Percentiles rank a stretch among this genome's conserved stretches.
Evolutionary conservation across 805 yeast genomes (phyloP).

Genomic region (Lipomyces oligophaga): DNA sequence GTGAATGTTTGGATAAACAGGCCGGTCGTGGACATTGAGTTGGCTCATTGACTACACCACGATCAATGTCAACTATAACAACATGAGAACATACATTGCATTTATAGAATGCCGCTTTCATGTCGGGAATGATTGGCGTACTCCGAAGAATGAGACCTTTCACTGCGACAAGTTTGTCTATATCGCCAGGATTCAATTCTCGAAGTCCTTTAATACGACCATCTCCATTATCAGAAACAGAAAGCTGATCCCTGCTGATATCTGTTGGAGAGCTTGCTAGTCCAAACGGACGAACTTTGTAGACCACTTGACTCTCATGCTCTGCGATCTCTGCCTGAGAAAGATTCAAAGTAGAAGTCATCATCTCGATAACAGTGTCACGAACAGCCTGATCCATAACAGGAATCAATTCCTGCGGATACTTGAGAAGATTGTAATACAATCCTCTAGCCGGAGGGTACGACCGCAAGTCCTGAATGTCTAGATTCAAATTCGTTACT

Average conservation of each 20-base stretch:
- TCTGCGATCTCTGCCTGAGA: constrained; percentile 27
- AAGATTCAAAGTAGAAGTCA: constrained; percentile 47
- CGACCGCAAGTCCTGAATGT: constrained; percentile 72
- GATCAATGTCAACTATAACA: constrained; percentile 82
- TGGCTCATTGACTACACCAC: constrained; percentile 94
- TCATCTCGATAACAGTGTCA: constrained; percentile 77
- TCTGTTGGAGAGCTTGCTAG: too few species aligned
- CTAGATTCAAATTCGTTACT: constrained; percentile 76
- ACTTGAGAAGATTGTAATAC: constrained; percentile 80
- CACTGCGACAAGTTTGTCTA: constrained; percentile 84
- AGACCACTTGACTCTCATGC: constrained; percentile 40
- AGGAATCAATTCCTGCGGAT: constrained; percentile 95
- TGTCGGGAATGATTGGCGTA: constrained; percentile 91
- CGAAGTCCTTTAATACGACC: constrained; percentile 71
- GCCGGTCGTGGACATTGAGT: constrained; percentile 83
- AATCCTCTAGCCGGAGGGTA: constrained; percentile 72
- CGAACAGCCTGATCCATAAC: constrained; percentile 95
- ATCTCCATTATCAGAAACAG: constrained; percentile 41
- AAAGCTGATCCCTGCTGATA: too few species aligned
- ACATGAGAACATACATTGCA: constrained; percentile 95
- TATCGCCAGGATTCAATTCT: constrained; percentile 88
- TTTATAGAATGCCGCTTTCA: constrained; percentile 94
- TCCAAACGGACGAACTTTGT: constrained; percentile 86
- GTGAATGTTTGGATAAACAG: constrained; percentile 78
- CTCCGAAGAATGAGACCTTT: constrained; percentile 88